Evolutionary conservation across 2,329 filamentous ascomycete genomes (phyloP).

Genomic region (Diaporthe vaccinii): DNA sequence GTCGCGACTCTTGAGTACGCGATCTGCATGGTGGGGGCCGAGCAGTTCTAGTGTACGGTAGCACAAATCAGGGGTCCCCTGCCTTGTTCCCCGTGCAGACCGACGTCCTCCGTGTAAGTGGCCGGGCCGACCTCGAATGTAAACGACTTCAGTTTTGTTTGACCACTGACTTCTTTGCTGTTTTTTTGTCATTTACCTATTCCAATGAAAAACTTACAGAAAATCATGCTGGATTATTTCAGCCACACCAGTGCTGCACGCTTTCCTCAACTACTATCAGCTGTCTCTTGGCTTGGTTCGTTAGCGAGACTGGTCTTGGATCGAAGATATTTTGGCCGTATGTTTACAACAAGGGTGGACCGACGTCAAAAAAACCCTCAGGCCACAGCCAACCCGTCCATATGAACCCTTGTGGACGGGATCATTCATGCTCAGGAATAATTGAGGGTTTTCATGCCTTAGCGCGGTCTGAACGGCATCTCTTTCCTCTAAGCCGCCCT

Average conservation of each 20-base stretch:
- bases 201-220: too few relatives aligned
- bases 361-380: too few relatives aligned
- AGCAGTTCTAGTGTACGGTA: background rate
- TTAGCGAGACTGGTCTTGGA: background rate
- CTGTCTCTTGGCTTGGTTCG: background rate
- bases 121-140: background rate
- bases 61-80: constrained; percentile 4
- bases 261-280: background rate
- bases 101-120: background rate
- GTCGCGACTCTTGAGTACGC: constrained; percentile 23
- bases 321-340: background rate
- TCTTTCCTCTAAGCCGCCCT: background rate
- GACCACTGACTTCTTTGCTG: background rate
- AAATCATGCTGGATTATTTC: too few relatives aligned
- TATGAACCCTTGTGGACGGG: background rate
- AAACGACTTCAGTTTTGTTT: background rate
- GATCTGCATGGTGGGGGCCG: constrained; percentile 23
- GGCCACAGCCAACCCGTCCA: background rate
- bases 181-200: too few relatives aligned
- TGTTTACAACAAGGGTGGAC: background rate
- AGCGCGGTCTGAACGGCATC: background rate
- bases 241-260: background rate
- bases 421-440: background rate
- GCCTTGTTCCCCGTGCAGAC: background rate
- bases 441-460: background rate